A percentile compares a stretch with the other conserved stretches of the same genome.
Evolutionary conservation across 352 stramenopile genomes (phyloP).

Genomic region (Globisporangium echinulatum): DNA sequence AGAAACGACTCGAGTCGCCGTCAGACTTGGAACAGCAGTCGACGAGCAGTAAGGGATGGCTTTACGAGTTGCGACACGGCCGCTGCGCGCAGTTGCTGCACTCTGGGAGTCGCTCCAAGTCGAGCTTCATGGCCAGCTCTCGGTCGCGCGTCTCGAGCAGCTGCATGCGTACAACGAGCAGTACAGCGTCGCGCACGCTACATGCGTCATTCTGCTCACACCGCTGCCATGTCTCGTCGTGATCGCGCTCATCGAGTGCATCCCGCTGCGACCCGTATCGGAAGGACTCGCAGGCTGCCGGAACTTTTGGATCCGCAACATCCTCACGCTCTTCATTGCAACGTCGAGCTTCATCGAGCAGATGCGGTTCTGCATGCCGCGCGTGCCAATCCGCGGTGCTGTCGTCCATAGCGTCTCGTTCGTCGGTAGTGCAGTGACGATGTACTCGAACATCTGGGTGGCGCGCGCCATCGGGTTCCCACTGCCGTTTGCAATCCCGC

Average conservation of each 20-base stretch:
- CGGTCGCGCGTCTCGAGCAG: constrained; percentile 6
- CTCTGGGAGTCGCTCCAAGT: constrained; percentile 12
- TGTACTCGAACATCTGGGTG: background rate
- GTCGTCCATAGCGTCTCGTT: background rate
- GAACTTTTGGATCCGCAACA: constrained; percentile 9
- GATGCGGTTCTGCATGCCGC: background rate
- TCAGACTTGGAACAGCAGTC: no score
- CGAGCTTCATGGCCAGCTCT: constrained; percentile 15
- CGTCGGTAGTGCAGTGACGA: constrained; percentile 2
- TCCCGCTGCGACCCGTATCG: background rate
- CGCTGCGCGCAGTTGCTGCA: background rate
- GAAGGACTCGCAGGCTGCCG: background rate
- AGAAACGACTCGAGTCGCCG: no score
- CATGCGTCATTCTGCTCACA: constrained; percentile 1
- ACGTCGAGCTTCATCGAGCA: background rate
- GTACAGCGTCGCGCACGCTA: background rate
- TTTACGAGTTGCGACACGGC: no score
- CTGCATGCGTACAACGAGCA: background rate
- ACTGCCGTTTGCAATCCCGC: constrained; percentile 25
- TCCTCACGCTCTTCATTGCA: background rate
- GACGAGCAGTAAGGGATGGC: no score
- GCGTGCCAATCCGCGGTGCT: constrained; percentile 3
- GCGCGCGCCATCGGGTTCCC: constrained; percentile 22
- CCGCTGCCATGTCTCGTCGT: constrained; percentile 9
- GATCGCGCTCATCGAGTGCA: constrained; percentile 4